Base-by-base conservation (phyloP, 306 rosid genomes). In the Astragalus glycyphyllos region DNA sequence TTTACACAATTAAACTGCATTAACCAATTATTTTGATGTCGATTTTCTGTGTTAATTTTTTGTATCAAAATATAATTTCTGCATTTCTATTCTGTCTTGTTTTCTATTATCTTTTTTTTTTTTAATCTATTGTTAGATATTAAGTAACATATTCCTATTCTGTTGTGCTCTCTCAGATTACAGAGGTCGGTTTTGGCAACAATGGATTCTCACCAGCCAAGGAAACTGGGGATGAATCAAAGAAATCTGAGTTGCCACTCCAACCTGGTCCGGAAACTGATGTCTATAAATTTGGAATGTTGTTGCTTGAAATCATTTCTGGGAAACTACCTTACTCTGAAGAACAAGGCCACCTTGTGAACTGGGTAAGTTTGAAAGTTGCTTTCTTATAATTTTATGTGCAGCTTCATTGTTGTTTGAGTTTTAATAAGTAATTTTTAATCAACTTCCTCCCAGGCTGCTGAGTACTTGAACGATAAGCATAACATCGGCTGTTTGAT, bases 221-320 rank as follows among this genome's bases (percentile, higher is more conserved):
- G 68, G 31, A 82, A 34, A 8, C n/a, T 4, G 86, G 76, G 34
- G 84, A 82, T 0, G 87, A 82, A 11, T 70, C 81, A 34, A 85
- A 74, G 62, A 76, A 78, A 66, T 77, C 86, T 8, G 88, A 72
- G 68, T 68, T 86, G 77, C 92, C 91, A n/a, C 95, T 87, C 15
- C 74, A 74, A 0, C 79, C 80, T 4, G 90, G 87, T 82, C 96
- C 90, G 11, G 97, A 91, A 75, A 86, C 87, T 9, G 86, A 95
- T 37, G 83, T 91, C 62, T 87, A 87, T 73, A 57, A 84, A 69
- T 89, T 95, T 17, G 99, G 97, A 73, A 29, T 74, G 29, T 40
- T 95, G 76, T 80, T 95, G 74, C 92, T 95, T 2, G 99, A 95
- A 82, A 78, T 81, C 72, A 86, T 95, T 70, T 86, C 96, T 15